Conservation (phyloP, 768 basidiomycete genomes). For the Boletus rex-veris region DNA sequence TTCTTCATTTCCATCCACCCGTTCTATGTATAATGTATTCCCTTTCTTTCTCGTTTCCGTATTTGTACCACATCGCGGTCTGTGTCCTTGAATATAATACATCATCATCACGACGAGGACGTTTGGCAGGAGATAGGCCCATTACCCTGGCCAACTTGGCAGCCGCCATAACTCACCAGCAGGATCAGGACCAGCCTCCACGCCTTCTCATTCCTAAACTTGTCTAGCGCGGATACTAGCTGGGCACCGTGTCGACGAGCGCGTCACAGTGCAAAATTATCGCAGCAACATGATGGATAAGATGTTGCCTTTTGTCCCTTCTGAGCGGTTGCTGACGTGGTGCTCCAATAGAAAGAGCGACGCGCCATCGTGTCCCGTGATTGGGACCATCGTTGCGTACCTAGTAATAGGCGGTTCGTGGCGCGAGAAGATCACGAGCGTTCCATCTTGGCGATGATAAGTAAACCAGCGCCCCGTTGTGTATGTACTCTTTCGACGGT, state of each 20-base stretch:
- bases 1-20: neutral
- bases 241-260: neutral
- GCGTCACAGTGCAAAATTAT: neutral
- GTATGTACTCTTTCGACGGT: neutral
- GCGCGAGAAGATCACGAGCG: neutral
- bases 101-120: neutral
- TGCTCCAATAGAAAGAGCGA: too few relatives aligned
- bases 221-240: neutral
- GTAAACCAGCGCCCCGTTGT: neutral
- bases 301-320: too few relatives aligned
- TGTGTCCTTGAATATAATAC: constrained; percentile 1
- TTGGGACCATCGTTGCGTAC: neutral
- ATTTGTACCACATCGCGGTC: neutral
- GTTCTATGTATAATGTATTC: constrained; percentile 12
- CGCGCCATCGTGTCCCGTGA: too few relatives aligned
- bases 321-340: too few relatives aligned
- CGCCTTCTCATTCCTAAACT: neutral
- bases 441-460: too few relatives aligned
- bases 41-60: neutral
- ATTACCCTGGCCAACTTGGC: neutral
- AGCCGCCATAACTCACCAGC: neutral
- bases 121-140: neutral
- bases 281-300: neutral
- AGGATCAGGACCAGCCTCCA: constrained; percentile 7
- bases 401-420: neutral